Conservation (phyloP, 108 stramenopile species). For the Cyclostephanos invisitatus region DNA sequence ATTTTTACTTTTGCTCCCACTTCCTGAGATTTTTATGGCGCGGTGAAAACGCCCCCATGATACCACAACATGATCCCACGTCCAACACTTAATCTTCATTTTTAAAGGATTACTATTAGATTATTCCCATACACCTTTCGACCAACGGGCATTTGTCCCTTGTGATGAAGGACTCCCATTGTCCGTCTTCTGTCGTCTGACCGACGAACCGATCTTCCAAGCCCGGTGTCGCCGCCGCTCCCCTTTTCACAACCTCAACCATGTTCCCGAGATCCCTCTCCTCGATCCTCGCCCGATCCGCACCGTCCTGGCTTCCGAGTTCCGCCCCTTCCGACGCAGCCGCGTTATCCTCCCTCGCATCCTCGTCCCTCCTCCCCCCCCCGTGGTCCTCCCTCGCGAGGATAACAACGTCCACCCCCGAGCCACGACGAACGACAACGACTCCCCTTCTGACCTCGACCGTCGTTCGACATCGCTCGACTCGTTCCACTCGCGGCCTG, state of each 20-base stretch:
- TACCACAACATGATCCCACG: no score
- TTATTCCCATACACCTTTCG: no score
- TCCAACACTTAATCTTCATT: no score
- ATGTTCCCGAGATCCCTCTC: conserved; percentile 8
- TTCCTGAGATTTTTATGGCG: neutral
- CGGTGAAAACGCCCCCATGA: neutral
- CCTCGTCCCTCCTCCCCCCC: neutral
- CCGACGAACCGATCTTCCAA: no score
- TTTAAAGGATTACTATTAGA: no score
- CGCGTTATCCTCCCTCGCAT: neutral
- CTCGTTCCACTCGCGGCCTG: conserved; percentile 76
- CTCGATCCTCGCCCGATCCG: conserved; percentile 10
- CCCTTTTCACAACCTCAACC: neutral
- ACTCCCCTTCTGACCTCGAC: neutral
- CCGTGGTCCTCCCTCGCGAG: neutral
- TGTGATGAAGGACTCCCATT: neutral
- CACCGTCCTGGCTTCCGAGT: neutral
- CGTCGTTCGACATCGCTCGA: conserved; percentile 60
- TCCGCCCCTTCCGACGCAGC: neutral
- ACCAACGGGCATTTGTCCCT: no score
- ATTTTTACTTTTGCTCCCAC: neutral
- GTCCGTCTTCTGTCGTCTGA: no score
- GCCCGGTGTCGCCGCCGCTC: no score
- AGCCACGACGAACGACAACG: neutral
- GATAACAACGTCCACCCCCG: neutral